Percentiles rank a stretch among this genome's conserved stretches.
These are phyloP conservation scores for Endotrypanum monterogeii DNA, from an alignment of 208 protist species.

Conservation along the genomic window DNA sequence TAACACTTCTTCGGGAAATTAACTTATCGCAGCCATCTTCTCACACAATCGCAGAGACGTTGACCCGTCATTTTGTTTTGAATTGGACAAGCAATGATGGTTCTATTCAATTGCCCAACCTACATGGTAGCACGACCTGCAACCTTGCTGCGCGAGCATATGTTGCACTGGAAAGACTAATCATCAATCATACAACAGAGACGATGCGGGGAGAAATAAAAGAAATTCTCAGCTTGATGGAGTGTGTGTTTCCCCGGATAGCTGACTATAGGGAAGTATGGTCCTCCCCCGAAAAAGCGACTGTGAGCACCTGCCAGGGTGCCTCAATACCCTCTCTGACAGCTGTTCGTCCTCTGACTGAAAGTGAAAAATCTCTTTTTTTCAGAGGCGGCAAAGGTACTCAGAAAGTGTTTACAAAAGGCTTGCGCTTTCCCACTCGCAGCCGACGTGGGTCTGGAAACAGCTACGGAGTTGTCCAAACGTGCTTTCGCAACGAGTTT, in stretches of 20 bases:
- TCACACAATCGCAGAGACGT: conserved; percentile 9
- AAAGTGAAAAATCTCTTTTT: conserved; percentile 37
- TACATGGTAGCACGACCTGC: conserved; percentile 28
- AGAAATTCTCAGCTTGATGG: conserved; percentile 29
- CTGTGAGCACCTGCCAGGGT: background rate
- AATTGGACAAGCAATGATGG: conserved; percentile 28
- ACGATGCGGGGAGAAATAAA: conserved; percentile 21
- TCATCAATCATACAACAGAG: background rate
- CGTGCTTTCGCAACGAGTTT: conserved; percentile 63
- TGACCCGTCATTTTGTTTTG: conserved; percentile 30
- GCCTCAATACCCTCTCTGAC: background rate
- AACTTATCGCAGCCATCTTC: conserved; percentile 17
- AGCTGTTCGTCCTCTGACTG: conserved; percentile 15
- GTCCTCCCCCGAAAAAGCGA: conserved; percentile 2
- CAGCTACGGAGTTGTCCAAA: conserved; percentile 26
- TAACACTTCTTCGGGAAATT: conserved; percentile 40
- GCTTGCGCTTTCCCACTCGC: conserved; percentile 41
- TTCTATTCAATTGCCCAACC: conserved; percentile 26
- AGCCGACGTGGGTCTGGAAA: conserved; percentile 39
- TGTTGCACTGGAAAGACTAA: conserved; percentile 18
- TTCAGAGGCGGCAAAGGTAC: conserved; percentile 38
- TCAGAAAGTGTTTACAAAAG: conserved; percentile 10
- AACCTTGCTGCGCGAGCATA: conserved; percentile 35
- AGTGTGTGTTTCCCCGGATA: conserved; percentile 29
- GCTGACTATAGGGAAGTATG: conserved; percentile 31